Base-by-base conservation (phyloP, 2,329 filamentous ascomycete genomes). In the Pezicula radicicola region DNA sequence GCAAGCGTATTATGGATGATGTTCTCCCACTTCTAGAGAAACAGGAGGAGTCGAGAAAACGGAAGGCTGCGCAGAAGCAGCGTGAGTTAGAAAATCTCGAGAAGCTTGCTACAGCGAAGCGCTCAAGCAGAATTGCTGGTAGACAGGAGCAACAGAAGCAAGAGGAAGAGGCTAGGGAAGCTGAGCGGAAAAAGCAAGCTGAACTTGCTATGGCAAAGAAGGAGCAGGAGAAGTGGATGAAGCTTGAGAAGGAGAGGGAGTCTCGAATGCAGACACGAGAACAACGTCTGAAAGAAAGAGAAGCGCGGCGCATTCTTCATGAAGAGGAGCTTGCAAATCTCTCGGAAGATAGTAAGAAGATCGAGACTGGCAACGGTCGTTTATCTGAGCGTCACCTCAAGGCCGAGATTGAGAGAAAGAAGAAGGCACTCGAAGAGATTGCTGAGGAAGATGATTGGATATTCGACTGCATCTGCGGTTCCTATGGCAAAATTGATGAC, bases 401-500 rank as follows among this genome's bases (percentile, higher is more conserved):
- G 63, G 84, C 84, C 3, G 88, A 94, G 67, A 89, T 95, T 63
- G 88, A 91, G 63, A 88, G 81, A 68, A 89, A 85, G 57, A 87
- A 88, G 67, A 85, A 85, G 67, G 89, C 89, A 33, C 75, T 96
- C 10, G 80, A 88, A 60, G 82, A 87, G 50, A 78, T 96, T 21
- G 81, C 79, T 16, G 68, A 72, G 18, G 78, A 85, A 59, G 89
- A 94, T 45, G 84, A 91, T 48, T 97, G 94, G 94, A 81, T 91
- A 37, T 99, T 99, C 62, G 94, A 99, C 67, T 99, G 94, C 67
- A 80, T 89, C 25, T 99, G 94, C 68, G 93, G 93, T 25, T 80
- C 91, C 19, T 86, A 96, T 68, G 94, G 94, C 19, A 87, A 95
- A 61, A 89, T 97, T 53, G 94, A 99, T 63, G 94, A 97, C 67